Percentiles rank a stretch among this genome's conserved stretches.
Evolutionary conservation across 148 eudicot genomes (phyloP).

Genomic region (Arctostaphylos glauca): DNA sequence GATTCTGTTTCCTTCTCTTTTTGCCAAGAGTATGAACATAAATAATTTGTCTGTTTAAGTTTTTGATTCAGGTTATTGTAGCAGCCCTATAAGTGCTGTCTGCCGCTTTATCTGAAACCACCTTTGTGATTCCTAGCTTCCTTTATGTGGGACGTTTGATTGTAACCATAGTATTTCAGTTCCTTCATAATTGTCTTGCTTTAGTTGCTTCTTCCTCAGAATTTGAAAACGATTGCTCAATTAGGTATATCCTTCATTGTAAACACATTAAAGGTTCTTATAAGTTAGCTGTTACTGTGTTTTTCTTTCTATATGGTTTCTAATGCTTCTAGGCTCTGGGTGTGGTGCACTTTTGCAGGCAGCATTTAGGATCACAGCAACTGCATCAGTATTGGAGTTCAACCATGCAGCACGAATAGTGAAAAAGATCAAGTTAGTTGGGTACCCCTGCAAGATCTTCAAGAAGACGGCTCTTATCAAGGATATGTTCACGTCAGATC

Average conservation of each 20-base stretch:
- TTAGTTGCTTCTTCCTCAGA: not conserved
- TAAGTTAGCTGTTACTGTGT: not conserved
- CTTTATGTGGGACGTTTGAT: not conserved
- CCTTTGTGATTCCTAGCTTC: not conserved
- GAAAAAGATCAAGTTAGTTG: constrained; percentile 92
- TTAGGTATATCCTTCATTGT: not conserved
- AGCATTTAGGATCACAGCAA: constrained; percentile 86
- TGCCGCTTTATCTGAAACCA: not conserved
- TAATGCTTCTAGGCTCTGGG: not conserved
- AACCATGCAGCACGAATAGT: constrained; percentile 79
- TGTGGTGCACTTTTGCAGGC: constrained; percentile 44
- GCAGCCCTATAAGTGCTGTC: not conserved
- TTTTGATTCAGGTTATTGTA: not conserved
- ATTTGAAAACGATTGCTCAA: not conserved
- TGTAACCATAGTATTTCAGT: not conserved
- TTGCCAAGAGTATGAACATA: not conserved
- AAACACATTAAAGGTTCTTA: not conserved
- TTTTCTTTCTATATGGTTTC: not conserved
- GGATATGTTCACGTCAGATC: constrained; percentile 98
- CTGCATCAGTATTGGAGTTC: constrained; percentile 74
- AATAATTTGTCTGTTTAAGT: not conserved
- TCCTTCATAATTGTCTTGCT: not conserved
- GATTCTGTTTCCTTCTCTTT: not conserved
- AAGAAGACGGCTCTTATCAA: constrained; percentile 89
- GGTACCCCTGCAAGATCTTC: constrained; percentile 81